Percentiles rank a stretch among this genome's conserved stretches.
phyloP scores from a whole-genome alignment of 768 basidiomycete species.

The Collybia sp. region DNA sequence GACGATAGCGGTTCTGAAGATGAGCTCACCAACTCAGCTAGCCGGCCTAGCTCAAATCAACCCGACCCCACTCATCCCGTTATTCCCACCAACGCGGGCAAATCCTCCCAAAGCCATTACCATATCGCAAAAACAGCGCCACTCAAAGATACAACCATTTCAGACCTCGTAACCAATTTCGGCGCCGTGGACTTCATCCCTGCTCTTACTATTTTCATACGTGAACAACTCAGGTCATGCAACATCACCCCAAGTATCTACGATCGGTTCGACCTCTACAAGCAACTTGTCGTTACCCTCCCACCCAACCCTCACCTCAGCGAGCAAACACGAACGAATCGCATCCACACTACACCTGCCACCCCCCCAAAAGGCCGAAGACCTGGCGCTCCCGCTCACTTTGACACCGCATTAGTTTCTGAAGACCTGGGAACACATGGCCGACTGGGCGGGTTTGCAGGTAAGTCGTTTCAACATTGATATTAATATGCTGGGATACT shows the following conservation, averaged over 20 bases:
- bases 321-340: neutral
- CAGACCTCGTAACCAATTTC: constrained; percentile 5
- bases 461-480: too few species aligned
- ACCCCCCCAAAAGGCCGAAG: neutral
- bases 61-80: neutral
- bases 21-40: constrained; percentile 1
- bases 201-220: constrained; percentile 7
- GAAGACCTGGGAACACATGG: neutral
- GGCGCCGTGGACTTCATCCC: constrained; percentile 8
- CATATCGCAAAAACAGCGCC: constrained; percentile 6
- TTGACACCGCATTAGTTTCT: neutral
- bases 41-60: neutral
- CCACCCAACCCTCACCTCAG: constrained; percentile 4
- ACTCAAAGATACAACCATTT: constrained; percentile 3
- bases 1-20: too few species aligned
- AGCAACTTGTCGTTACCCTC: constrained; percentile 9
- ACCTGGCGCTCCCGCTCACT: neutral
- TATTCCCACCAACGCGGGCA: too few species aligned
- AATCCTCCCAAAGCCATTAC: neutral
- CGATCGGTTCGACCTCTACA: constrained; percentile 14
- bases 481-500: too few species aligned
- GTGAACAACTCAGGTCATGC: constrained; percentile 1
- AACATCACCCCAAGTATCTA: neutral
- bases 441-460: too few species aligned
- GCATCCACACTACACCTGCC: neutral